These are phyloP conservation scores for Aspergillus sp. DNA, from an alignment of 2,329 filamentous ascomycete species.

Conservation along the genomic window DNA sequence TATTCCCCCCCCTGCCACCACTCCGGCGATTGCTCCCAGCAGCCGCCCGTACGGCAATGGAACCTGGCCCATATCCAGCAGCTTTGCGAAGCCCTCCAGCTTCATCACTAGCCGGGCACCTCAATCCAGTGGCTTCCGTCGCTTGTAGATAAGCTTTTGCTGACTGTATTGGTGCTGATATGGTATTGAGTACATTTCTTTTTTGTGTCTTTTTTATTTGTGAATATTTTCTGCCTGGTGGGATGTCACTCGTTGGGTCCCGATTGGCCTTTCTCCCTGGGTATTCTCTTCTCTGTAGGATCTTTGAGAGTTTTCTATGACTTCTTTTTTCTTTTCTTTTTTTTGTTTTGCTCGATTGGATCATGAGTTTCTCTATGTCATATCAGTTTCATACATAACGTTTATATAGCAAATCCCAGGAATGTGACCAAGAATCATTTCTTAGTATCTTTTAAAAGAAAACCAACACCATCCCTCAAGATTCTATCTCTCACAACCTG, in stretches of 20 bases:
- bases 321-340: constrained; percentile 1
- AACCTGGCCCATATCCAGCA: constrained; percentile 11
- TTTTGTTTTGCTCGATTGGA: background rate
- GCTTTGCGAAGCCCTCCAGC: constrained; percentile 18
- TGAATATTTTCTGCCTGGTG: constrained; percentile 13
- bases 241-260: background rate
- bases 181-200: background rate
- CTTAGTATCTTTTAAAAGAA: background rate
- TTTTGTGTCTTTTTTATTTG: constrained; percentile 3
- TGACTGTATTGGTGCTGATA: background rate
- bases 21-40: constrained; percentile 5
- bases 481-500: constrained; percentile 39
- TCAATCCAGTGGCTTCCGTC: constrained; percentile 20
- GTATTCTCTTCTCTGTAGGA: background rate
- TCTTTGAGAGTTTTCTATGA: constrained; percentile 1
- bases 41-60: constrained; percentile 13
- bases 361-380: no score
- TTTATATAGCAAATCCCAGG: no score
- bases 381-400: no score
- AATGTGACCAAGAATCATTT: no score
- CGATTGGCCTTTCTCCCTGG: background rate
- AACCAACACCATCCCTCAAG: constrained; percentile 14
- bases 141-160: constrained; percentile 3
- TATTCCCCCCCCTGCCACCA: constrained; percentile 2
- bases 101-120: constrained; percentile 24